Conservation (phyloP, 2,329 filamentous ascomycete genomes). For the Proliferodiscus dingleyae region DNA sequence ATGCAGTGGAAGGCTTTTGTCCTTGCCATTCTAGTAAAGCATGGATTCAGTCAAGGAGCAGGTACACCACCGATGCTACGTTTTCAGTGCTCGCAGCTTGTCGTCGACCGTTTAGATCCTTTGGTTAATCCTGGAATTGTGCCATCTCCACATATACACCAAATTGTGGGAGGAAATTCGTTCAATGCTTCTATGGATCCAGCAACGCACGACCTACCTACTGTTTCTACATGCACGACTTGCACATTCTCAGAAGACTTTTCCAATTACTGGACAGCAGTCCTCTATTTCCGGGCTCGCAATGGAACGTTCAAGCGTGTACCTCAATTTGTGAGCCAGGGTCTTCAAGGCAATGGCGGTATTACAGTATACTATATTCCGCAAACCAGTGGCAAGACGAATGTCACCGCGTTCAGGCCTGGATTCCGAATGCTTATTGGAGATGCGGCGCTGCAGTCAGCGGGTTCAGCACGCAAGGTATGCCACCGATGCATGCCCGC, state of each 20-base stretch:
- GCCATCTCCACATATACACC: conserved; percentile 14
- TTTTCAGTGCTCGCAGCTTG: conserved; percentile 15
- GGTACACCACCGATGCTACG: conserved; percentile 13
- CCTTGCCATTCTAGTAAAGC: conserved; percentile 5
- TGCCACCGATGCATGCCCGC: conserved; percentile 18
- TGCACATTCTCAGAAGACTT: conserved; percentile 9
- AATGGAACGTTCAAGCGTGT: conserved; percentile 11
- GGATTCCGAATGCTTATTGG: conserved; percentile 16
- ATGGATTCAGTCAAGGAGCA: conserved; percentile 10
- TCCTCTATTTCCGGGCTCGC: conserved; percentile 8
- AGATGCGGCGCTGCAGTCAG: conserved; percentile 9
- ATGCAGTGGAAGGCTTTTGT: conserved; percentile 11
- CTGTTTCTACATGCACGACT: conserved; percentile 8
- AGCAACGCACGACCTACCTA: conserved; percentile 9
- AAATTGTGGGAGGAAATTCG: conserved; percentile 16
- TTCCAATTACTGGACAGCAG: conserved; percentile 11
- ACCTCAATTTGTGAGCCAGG: conserved; percentile 8
- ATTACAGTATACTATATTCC: conserved; percentile 11
- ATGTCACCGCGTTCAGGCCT: conserved; percentile 13
- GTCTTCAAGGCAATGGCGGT: conserved; percentile 7
- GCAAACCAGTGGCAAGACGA: conserved; percentile 1
- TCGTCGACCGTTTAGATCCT: conserved; percentile 14
- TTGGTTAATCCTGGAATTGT: conserved; percentile 13
- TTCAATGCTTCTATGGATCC: conserved; percentile 14
- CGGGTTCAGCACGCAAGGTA: conserved; percentile 12